Evolutionary conservation across 139 green algal genomes (phyloP).

Genomic region (Chlorella sp.): DNA sequence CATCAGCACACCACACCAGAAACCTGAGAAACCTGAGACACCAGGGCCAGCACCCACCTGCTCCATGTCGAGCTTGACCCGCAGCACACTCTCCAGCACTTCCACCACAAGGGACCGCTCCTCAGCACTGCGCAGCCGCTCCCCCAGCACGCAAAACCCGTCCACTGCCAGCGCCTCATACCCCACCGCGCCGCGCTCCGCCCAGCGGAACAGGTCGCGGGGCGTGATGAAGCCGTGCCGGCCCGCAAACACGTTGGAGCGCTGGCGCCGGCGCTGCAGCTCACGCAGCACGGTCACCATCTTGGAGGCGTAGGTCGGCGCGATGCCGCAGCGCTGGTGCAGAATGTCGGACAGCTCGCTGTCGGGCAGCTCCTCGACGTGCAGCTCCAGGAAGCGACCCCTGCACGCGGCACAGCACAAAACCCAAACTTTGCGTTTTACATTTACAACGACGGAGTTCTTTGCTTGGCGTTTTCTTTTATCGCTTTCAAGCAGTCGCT

Average conservation of each 20-base stretch:
- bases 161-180: constrained; percentile 87
- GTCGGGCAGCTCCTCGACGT: constrained; percentile 95
- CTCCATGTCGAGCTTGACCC: too few species aligned
- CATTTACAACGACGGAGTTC: too few species aligned
- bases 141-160: constrained; percentile 85
- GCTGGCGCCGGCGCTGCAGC: constrained; percentile 77
- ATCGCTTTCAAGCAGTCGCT: too few species aligned
- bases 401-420: too few species aligned
- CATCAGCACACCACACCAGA: too few species aligned
- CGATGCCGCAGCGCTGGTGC: constrained; percentile 55
- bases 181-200: constrained; percentile 67
- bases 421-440: too few species aligned
- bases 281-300: constrained; percentile 88
- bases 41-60: too few species aligned
- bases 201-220: constrained; percentile 91
- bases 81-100: constrained; percentile 61
- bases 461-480: too few species aligned
- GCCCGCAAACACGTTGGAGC: constrained; percentile 79
- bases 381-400: constrained; percentile 97
- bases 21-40: too few species aligned
- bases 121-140: constrained; percentile 70
- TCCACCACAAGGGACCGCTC: constrained; percentile 73
- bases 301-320: constrained; percentile 76
- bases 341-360: constrained; percentile 86
- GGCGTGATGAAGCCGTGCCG: constrained; percentile 96